Evolutionary conservation across 108 stramenopile genomes (phyloP), one percentile per base, ranked within the genome.

Genomic region (Pseudonitzschia multiseries): DNA sequence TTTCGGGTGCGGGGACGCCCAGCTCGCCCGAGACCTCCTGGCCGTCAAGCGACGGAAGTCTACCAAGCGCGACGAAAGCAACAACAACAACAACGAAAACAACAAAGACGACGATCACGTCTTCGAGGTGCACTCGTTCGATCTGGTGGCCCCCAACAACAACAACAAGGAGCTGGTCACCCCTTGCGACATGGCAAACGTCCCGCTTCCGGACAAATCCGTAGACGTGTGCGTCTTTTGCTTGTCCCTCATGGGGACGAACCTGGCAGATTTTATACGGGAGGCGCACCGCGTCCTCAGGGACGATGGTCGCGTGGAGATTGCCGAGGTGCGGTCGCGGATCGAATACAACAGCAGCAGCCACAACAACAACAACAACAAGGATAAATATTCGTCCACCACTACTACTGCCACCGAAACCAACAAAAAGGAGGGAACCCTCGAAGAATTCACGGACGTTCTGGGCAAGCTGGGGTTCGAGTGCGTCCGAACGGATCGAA

Each of bases 1-100:
- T 86, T 97, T 99, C 79, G 99, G 99, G 31, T 99, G 99, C 71
- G 99, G 99, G 0, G 98, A 99, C 83, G 99, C 99, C 28, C 84
- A 93, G 33, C 82, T 99, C 24, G 95, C 97, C 2, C 79, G 84
- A 41, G 76, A 81, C 14, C 82, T 98, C 48, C 51, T 85, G 41
- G 67, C 81, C 32, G 24, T 85, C 13, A 70, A 74, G 52, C 41
- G 48, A 20, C 21, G n/a, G 27, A 59, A 59, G n/a, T n/a, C n/a
- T n/a, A 80, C 70, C 36, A 80, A 57, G 27, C 33, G 59, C 1
- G 54, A 43, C 18, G 26, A 24, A 50, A 27, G 10, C 9, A 28
- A 32, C 27, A 14, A 62, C 29, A 9, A 62, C 32, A 0, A 1
- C 18, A 31, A 42, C 21, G 26, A 44, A 48, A 27, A 22, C 27